Percentiles rank a stretch among this genome's conserved stretches.
These are phyloP conservation scores for Taphrina pruni DNA, from an alignment of 1,139 yeast genomes.

Conservation along the genomic window DNA sequence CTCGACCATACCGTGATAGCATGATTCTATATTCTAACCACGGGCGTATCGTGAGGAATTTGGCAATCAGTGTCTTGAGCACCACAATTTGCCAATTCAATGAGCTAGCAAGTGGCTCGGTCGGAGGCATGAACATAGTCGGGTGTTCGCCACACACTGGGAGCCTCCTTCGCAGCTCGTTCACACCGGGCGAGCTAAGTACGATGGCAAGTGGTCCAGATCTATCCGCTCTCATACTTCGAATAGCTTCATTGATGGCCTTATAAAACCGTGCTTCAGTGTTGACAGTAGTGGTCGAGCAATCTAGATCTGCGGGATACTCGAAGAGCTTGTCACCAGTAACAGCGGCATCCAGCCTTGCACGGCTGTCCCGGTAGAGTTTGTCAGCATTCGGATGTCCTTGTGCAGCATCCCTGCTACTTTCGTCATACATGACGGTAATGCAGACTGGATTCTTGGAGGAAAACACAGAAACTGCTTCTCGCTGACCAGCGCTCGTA, in stretches of 20 bases:
- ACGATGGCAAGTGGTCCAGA: slow-evolving; percentile 26
- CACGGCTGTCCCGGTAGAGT: slow-evolving; percentile 59
- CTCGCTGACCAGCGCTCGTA: slow-evolving; percentile 75
- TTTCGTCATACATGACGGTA: slow-evolving; percentile 70
- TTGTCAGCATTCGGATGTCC: slow-evolving; percentile 64
- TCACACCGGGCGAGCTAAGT: slow-evolving; percentile 26
- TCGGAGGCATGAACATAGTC: slow-evolving; percentile 55
- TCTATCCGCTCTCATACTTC: slow-evolving; percentile 48
- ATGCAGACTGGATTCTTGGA: slow-evolving; percentile 63
- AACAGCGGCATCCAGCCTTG: slow-evolving; percentile 27
- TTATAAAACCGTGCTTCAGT: slow-evolving; percentile 63
- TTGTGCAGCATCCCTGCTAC: slow-evolving; percentile 63
- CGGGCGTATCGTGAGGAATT: slow-evolving; percentile 72
- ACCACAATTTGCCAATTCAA: slow-evolving; percentile 84
- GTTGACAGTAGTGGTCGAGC: slow-evolving; percentile 52
- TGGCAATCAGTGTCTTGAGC: slow-evolving; percentile 70
- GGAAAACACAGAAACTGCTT: slow-evolving; percentile 70
- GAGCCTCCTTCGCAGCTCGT: slow-evolving; percentile 5
- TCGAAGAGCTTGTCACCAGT: slow-evolving; percentile 55
- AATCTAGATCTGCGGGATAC: slow-evolving; percentile 60
- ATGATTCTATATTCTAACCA: slow-evolving; percentile 74
- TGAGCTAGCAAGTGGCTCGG: slow-evolving; percentile 61
- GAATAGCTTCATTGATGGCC: slow-evolving; percentile 60
- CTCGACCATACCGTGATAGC: slow-evolving; percentile 72
- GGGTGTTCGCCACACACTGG: slow-evolving; percentile 33